phyloP scores from a whole-genome alignment of 805 yeast species.

The Teunomyces funiuensis region DNA sequence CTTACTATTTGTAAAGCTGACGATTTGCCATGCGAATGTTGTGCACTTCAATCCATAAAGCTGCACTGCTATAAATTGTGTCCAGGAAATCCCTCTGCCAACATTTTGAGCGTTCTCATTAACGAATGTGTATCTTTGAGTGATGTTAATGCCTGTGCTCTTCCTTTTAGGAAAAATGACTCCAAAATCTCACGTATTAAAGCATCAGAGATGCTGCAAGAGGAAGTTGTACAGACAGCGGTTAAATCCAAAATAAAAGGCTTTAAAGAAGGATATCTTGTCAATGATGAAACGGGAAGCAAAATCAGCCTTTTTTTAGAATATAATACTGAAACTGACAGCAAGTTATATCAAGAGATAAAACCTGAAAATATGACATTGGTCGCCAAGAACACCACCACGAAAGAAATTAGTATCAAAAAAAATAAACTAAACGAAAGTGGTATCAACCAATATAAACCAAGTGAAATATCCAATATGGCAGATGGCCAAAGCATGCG shows the following conservation, averaged over 20 bases:
- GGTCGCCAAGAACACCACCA: not conserved
- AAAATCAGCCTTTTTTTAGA: not conserved
- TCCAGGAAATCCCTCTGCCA: conserved; percentile 48
- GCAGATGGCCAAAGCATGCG: too few species aligned
- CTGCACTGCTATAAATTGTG: conserved; percentile 48
- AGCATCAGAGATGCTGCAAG: not conserved
- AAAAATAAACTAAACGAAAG: too few species aligned
- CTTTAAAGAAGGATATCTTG: not conserved
- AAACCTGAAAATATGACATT: not conserved
- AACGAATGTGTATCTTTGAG: conserved; percentile 47
- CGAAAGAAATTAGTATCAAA: too few species aligned
- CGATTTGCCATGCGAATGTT: conserved; percentile 57
- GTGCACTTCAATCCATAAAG: conserved; percentile 51
- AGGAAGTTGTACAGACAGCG: not conserved
- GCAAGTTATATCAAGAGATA: not conserved
- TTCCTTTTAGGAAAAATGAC: conserved; percentile 42
- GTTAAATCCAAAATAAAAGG: not conserved
- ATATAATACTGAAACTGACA: not conserved
- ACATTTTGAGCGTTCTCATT: conserved; percentile 44
- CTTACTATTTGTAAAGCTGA: conserved; percentile 52
- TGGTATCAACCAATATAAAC: too few species aligned
- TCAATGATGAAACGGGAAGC: not conserved
- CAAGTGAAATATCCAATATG: too few species aligned
- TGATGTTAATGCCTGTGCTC: conserved; percentile 51
- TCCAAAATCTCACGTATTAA: not conserved